These are phyloP conservation scores for Chenopodium album DNA, from an alignment of 148 eudicot genomes.

Conservation along the genomic window DNA sequence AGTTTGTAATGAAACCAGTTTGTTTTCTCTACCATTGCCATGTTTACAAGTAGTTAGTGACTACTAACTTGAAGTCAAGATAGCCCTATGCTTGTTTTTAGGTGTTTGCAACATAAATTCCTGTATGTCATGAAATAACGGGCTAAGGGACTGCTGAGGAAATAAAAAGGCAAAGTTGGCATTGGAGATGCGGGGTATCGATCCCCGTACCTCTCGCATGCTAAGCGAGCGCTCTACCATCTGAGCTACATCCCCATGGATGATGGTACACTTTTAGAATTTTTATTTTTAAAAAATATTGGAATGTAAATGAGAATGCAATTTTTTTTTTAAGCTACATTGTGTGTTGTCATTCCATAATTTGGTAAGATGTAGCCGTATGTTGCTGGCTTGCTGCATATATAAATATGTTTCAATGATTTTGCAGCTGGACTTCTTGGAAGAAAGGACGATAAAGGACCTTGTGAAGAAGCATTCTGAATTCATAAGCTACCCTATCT, in stretches of 20 bases:
- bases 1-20: neutral
- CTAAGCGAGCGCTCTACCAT: constrained; percentile 99
- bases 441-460: constrained; percentile 42
- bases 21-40: neutral
- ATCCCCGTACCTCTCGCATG: constrained; percentile 99
- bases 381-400: neutral
- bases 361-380: neutral
- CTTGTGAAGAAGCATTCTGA: constrained; percentile 94
- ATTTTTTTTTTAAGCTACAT: neutral
- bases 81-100: neutral
- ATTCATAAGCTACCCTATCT: constrained; percentile 32
- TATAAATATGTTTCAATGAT: neutral
- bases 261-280: neutral
- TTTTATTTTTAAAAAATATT: no score
- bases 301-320: neutral
- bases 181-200: constrained; percentile 96
- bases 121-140: no score
- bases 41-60: neutral
- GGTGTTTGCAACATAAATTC: no score
- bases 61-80: neutral
- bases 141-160: neutral
- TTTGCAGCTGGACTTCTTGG: constrained; percentile 61
- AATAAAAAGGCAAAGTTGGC: neutral
- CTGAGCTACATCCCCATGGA: constrained; percentile 97
- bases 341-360: neutral